Evolutionary conservation across 495 filamentous ascomycete genomes (phyloP).

Genomic region (Penicillium subrubescens): DNA sequence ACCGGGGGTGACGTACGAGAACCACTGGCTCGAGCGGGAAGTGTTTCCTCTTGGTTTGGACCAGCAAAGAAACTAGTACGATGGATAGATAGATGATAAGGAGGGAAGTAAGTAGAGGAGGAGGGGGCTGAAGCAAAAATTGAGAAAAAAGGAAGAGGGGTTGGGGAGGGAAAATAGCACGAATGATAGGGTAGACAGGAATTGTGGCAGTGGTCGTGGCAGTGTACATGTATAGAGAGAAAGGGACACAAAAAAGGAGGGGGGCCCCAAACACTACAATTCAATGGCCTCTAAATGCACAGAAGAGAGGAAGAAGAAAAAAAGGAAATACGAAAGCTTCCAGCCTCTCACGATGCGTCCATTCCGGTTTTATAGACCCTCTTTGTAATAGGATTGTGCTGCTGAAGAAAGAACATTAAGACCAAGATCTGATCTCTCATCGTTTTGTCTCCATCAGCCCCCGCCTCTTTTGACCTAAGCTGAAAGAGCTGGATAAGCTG

Average conservation of each 20-base stretch:
- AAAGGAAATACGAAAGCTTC: not conserved
- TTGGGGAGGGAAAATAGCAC: not conserved
- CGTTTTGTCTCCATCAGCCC: not conserved
- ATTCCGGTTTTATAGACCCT: slow-evolving; percentile 7
- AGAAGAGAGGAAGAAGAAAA: not conserved
- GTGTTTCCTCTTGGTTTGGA: not conserved
- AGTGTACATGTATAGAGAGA: not conserved
- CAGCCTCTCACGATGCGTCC: not conserved
- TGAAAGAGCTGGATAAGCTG: not conserved
- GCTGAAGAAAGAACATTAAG: slow-evolving; percentile 1
- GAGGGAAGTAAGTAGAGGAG: too few relatives aligned
- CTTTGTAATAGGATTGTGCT: not conserved
- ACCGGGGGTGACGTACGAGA: slow-evolving; percentile 14
- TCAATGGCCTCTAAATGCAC: not conserved
- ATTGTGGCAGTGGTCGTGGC: not conserved
- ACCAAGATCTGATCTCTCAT: slow-evolving; percentile 6
- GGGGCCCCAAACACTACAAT: not conserved
- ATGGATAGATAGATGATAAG: not conserved
- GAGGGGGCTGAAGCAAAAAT: not conserved
- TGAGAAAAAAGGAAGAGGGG: not conserved
- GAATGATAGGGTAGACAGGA: not conserved
- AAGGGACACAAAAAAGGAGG: not conserved
- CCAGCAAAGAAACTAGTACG: not conserved
- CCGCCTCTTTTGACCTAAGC: not conserved
- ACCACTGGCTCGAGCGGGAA: not conserved